Conservation (phyloP, 2,329 filamentous ascomycete genomes). For the Fusarium avenaceum region DNA sequence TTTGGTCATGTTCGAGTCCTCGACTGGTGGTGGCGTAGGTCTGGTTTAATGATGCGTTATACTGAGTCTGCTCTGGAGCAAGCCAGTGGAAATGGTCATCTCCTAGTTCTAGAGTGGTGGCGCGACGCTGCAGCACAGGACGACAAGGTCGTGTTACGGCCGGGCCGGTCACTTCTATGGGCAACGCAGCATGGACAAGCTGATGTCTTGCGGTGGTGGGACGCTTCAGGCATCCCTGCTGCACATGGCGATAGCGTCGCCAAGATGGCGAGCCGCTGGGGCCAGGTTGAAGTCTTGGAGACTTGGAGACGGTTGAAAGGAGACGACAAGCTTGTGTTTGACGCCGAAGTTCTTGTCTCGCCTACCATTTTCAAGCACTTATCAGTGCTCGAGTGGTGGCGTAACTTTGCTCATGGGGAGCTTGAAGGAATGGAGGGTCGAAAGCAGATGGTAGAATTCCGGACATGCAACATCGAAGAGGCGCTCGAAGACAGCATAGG, state of each 20-base stretch:
- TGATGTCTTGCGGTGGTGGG: conserved; percentile 89
- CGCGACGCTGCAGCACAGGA: conserved; percentile 75
- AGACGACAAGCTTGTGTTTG: conserved; percentile 76
- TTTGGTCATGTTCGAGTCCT: conserved; percentile 87
- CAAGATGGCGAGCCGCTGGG: conserved; percentile 86
- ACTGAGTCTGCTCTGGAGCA: conserved; percentile 90
- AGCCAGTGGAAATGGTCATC: conserved; percentile 84
- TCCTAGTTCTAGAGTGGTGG: conserved; percentile 96
- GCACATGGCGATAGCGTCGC: conserved; percentile 85
- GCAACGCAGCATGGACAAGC: conserved; percentile 86
- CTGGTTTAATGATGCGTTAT: conserved; percentile 82
- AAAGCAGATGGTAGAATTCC: conserved; percentile 84
- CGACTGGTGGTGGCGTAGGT: conserved; percentile 90
- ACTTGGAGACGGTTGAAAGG: conserved; percentile 82
- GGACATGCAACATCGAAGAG: conserved; percentile 95
- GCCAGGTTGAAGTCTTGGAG: conserved; percentile 85
- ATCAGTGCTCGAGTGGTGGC: conserved; percentile 93
- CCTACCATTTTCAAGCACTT: conserved; percentile 90
- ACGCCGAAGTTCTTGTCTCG: conserved; percentile 85
- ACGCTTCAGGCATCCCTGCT: conserved; percentile 82
- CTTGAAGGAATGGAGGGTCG: conserved; percentile 67
- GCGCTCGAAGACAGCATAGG: conserved; percentile 88
- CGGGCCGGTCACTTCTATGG: conserved; percentile 85
- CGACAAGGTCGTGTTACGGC: conserved; percentile 74
- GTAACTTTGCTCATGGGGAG: conserved; percentile 72